Conservation (phyloP, 2,329 filamentous ascomycete genomes). For the Sporothrix brunneoviolacea region DNA sequence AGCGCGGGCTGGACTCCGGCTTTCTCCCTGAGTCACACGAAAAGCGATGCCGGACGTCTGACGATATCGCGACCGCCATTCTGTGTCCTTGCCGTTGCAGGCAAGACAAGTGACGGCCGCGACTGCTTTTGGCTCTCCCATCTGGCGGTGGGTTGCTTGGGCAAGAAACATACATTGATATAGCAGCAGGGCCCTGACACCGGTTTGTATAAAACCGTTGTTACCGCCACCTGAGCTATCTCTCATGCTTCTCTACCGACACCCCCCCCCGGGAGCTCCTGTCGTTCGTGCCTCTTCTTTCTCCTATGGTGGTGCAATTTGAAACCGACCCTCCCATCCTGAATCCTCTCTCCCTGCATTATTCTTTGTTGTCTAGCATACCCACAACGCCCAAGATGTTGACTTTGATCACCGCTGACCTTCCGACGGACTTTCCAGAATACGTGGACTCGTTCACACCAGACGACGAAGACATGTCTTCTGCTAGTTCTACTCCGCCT, state of each 20-base stretch:
- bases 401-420: constrained; percentile 27
- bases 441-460: constrained; percentile 28
- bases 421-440: constrained; percentile 28
- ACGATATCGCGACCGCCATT: not conserved
- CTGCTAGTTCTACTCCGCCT: constrained; percentile 17
- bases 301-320: too few species aligned
- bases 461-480: constrained; percentile 26
- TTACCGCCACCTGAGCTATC: too few species aligned
- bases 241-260: not conserved
- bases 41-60: not conserved
- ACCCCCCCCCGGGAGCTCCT: too few species aligned
- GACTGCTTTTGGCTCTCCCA: not conserved
- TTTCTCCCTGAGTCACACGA: not conserved
- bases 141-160: too few species aligned
- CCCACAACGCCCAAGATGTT: constrained; percentile 21
- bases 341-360: too few species aligned
- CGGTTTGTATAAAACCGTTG: not conserved
- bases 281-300: too few species aligned
- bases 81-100: not conserved
- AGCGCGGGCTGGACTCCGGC: not conserved
- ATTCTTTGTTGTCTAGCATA: constrained; percentile 11
- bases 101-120: not conserved
- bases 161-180: too few species aligned
- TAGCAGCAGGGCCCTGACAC: too few species aligned
- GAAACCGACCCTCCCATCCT: too few species aligned